A percentile compares a stretch with the other conserved stretches of the same genome.
These are phyloP conservation scores for Firmiana major DNA, from an alignment of 345 rosid genomes.

Conservation along the genomic window DNA sequence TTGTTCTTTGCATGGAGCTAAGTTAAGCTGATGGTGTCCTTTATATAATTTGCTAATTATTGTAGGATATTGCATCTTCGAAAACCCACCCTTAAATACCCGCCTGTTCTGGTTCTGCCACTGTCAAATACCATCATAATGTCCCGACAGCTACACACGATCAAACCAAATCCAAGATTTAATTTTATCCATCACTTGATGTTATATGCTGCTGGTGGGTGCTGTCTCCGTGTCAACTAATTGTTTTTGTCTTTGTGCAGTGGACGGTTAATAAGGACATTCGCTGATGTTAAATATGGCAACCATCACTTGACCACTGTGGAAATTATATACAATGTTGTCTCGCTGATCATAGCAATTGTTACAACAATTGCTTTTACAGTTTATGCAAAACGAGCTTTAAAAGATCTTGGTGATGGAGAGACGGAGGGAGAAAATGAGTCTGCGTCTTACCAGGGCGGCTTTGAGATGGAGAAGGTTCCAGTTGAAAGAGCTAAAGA, in stretches of 20 bases:
- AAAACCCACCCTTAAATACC: neutral
- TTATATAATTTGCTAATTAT: neutral
- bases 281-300: constrained; percentile 63
- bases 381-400: constrained; percentile 54
- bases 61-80: neutral
- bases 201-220: neutral
- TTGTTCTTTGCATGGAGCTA: neutral
- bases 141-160: neutral
- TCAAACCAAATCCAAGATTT: neutral
- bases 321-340: constrained; percentile 64
- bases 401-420: constrained; percentile 46
- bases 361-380: constrained; percentile 63
- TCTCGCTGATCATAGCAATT: constrained; percentile 64
- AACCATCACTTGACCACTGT: constrained; percentile 56
- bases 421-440: constrained; percentile 31
- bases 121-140: neutral
- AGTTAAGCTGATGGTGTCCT: constrained; percentile 1
- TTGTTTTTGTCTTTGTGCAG: constrained; percentile 40
- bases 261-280: constrained; percentile 65
- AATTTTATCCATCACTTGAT: neutral
- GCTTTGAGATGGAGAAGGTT: constrained; percentile 52
- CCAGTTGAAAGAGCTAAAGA: constrained; percentile 20
- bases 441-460: constrained; percentile 15
- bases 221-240: neutral
- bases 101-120: neutral